Evolutionary conservation across 176 grass and related monocot species (phyloP).

Genomic region (Poa annua): DNA sequence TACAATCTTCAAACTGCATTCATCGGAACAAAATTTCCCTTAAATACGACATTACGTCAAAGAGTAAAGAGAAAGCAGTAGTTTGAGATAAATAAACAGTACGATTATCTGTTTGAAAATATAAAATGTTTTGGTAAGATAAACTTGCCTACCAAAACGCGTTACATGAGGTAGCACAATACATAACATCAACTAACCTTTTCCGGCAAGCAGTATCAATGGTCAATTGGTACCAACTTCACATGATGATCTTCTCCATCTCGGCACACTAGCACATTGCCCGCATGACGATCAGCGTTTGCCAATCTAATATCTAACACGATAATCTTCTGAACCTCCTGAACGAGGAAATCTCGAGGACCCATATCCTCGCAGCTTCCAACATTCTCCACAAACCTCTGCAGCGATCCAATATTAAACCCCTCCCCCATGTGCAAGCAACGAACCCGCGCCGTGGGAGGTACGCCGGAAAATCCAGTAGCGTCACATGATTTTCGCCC

Average conservation of each 20-base stretch:
- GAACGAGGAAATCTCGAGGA: constrained; percentile 41
- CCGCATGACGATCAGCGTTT: constrained; percentile 62
- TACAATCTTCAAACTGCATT: constrained; percentile 56
- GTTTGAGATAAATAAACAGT: too few relatives aligned
- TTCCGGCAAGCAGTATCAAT: constrained; percentile 67
- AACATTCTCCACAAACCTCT: constrained; percentile 51
- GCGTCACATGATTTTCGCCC: constrained; percentile 17
- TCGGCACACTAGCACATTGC: constrained; percentile 53
- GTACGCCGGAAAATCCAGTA: constrained; percentile 51
- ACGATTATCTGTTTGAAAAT: too few relatives aligned
- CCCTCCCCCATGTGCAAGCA: constrained; percentile 41
- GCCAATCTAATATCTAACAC: constrained; percentile 60
- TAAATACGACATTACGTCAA: background rate
- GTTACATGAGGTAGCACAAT: too few relatives aligned
- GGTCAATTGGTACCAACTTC: constrained; percentile 60
- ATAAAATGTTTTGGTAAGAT: too few relatives aligned
- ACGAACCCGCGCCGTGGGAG: constrained; percentile 46
- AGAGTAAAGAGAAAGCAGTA: background rate
- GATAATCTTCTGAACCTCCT: constrained; percentile 63
- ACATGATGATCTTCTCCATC: constrained; percentile 24
- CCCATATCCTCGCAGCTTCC: constrained; percentile 58
- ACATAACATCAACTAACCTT: constrained; percentile 12
- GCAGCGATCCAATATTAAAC: constrained; percentile 55
- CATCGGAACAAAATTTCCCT: background rate
- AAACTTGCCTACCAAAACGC: too few relatives aligned